Percentiles rank a stretch among this genome's conserved stretches.
phyloP scores from a whole-genome alignment of 257 asterid genomes.

The Linderniella brevidens region DNA sequence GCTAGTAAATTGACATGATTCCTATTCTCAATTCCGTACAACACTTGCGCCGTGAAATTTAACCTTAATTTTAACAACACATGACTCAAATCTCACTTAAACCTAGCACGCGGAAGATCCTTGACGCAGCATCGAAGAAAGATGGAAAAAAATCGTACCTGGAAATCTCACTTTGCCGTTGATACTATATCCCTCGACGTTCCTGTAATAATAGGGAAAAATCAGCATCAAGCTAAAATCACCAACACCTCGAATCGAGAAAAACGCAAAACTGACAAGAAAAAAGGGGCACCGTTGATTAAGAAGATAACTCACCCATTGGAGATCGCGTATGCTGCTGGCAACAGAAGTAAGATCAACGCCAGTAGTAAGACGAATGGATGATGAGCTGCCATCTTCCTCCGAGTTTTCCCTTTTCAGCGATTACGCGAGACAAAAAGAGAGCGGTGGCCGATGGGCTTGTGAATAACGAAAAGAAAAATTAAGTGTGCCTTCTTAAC shows the following conservation, averaged over 20 bases:
- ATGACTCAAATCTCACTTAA: background rate
- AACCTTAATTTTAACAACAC: too few species aligned
- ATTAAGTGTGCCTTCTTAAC: too few species aligned
- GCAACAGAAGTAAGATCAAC: slow-evolving; percentile 17
- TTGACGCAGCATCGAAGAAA: background rate
- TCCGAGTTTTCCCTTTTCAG: too few species aligned
- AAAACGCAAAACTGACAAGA: too few species aligned
- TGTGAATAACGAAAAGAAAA: too few species aligned
- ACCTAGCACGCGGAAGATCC: slow-evolving; percentile 1
- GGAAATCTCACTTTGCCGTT: slow-evolving; percentile 44
- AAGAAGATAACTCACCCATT: slow-evolving; percentile 17
- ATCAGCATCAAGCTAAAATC: slow-evolving; percentile 9
- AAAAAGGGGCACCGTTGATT: background rate
- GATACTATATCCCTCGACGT: slow-evolving; percentile 24
- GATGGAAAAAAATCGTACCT: slow-evolving; percentile 20
- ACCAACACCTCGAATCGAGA: slow-evolving; percentile 5
- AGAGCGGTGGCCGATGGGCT: too few species aligned
- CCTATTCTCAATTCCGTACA: too few species aligned
- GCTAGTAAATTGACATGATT: too few species aligned
- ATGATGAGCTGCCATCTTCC: slow-evolving; percentile 17
- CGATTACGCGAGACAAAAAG: too few species aligned
- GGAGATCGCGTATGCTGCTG: slow-evolving; percentile 31
- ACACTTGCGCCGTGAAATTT: too few species aligned
- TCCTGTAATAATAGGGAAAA: slow-evolving; percentile 14
- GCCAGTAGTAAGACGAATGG: slow-evolving; percentile 13